These are phyloP conservation scores for Escallonia herrerae DNA, from an alignment of 129 eudicot species.

Conservation along the genomic window DNA sequence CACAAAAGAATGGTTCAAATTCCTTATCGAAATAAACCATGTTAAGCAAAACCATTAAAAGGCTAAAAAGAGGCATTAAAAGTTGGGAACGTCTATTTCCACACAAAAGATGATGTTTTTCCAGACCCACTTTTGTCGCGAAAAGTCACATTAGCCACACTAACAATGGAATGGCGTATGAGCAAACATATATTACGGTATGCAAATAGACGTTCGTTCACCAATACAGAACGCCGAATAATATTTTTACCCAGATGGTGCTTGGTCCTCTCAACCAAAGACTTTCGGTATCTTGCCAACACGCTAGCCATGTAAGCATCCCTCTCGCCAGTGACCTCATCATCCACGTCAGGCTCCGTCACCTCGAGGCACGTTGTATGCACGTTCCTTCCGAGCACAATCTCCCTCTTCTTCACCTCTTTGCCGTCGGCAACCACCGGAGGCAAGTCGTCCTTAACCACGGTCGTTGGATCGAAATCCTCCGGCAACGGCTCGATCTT, in stretches of 20 bases:
- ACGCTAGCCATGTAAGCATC: slow-evolving; percentile 62
- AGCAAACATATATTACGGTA: too few relatives aligned
- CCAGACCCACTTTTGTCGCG: too few relatives aligned
- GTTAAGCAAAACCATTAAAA: too few relatives aligned
- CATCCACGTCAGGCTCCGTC: slow-evolving; percentile 62
- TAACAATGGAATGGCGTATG: too few relatives aligned
- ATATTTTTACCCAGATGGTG: slow-evolving; percentile 40
- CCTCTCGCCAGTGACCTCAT: slow-evolving; percentile 56
- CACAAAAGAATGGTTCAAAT: too few relatives aligned
- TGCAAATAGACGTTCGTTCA: too few relatives aligned
- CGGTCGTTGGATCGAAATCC: slow-evolving; percentile 23
- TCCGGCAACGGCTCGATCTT: slow-evolving; percentile 19
- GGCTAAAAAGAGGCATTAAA: too few relatives aligned
- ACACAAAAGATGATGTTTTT: too few relatives aligned
- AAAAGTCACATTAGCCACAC: too few relatives aligned
- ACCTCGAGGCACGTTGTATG: slow-evolving; percentile 42
- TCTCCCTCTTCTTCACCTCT: slow-evolving; percentile 32
- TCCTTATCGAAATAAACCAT: too few relatives aligned
- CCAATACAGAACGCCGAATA: too few relatives aligned
- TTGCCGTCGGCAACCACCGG: slow-evolving; percentile 11
- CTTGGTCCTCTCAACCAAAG: slow-evolving; percentile 51
- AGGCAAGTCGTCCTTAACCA: slow-evolving; percentile 19
- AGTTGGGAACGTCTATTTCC: too few relatives aligned
- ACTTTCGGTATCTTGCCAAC: slow-evolving; percentile 49
- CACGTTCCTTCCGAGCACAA: slow-evolving; percentile 54